Conservation (phyloP, 148 eudicot species). For the Chenopodium quinoa region DNA sequence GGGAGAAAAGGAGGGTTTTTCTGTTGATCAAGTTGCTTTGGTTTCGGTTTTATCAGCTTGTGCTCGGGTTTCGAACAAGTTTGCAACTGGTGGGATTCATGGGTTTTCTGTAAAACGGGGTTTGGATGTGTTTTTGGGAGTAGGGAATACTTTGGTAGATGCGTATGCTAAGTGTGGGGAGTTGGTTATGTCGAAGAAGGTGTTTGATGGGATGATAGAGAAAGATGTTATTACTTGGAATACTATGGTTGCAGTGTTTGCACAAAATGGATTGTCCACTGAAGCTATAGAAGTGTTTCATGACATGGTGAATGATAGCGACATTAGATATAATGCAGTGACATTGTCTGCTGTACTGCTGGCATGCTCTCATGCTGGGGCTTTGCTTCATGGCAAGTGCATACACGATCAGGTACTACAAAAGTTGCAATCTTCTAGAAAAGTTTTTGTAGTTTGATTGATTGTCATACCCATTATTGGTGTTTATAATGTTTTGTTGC, state of each 20-base stretch:
- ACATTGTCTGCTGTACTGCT: conserved; percentile 63
- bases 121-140: conserved; percentile 40
- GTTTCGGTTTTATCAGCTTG: conserved; percentile 64
- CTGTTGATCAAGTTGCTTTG: conserved; percentile 54
- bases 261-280: conserved; percentile 53
- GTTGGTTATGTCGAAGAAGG: conserved; percentile 53
- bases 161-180: conserved; percentile 69
- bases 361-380: conserved; percentile 74
- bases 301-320: conserved; percentile 44
- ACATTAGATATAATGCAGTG: conserved; percentile 45
- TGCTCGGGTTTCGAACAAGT: conserved; percentile 41
- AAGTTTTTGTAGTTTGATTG: not conserved
- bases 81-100: conserved; percentile 52
- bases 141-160: conserved; percentile 66
- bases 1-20: conserved; percentile 21
- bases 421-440: not conserved
- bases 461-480: not conserved
- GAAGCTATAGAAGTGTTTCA: conserved; percentile 49
- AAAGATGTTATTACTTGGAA: conserved; percentile 68
- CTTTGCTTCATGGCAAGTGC: conserved; percentile 54
- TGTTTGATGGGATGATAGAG: conserved; percentile 54
- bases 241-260: conserved; percentile 60
- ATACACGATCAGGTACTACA: conserved; percentile 58
- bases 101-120: conserved; percentile 52
- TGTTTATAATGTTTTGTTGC: not conserved